Evolutionary conservation across 345 rosid genomes (phyloP).

Genomic region (Eucalyptus shirleyi): DNA sequence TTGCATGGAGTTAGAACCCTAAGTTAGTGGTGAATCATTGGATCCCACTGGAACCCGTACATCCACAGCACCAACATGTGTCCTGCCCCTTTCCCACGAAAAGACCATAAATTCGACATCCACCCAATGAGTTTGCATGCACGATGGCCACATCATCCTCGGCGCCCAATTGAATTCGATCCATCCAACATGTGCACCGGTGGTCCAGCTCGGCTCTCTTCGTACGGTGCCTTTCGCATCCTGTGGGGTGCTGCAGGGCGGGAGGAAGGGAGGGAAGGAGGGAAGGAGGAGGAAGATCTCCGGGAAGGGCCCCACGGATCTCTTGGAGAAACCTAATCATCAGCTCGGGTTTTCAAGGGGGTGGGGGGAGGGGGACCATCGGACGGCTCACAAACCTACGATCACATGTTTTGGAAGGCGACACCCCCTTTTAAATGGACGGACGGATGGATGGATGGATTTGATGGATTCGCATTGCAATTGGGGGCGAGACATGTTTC

Average conservation of each 20-base stretch:
- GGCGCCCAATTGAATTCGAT: neutral
- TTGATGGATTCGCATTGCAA: neutral
- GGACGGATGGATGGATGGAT: neutral
- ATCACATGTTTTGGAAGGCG: neutral
- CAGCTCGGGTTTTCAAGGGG: neutral
- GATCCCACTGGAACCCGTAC: neutral
- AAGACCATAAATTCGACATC: neutral
- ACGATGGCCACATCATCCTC: neutral
- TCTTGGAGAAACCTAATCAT: neutral
- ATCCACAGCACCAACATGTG: neutral
- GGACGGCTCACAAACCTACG: neutral
- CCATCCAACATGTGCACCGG: neutral
- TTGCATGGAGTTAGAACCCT: neutral
- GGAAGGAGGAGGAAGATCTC: neutral
- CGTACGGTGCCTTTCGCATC: neutral
- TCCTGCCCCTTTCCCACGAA: neutral
- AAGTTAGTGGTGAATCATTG: neutral
- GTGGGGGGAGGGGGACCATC: neutral
- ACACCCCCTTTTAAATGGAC: neutral
- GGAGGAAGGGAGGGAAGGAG: neutral
- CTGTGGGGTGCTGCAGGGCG: neutral
- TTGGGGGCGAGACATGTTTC: neutral
- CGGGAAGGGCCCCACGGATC: neutral
- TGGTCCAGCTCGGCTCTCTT: neutral
- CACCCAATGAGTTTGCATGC: neutral